phyloP scores from a whole-genome alignment of 2,329 filamentous ascomycete species.

The Colletotrichum orbiculare region DNA sequence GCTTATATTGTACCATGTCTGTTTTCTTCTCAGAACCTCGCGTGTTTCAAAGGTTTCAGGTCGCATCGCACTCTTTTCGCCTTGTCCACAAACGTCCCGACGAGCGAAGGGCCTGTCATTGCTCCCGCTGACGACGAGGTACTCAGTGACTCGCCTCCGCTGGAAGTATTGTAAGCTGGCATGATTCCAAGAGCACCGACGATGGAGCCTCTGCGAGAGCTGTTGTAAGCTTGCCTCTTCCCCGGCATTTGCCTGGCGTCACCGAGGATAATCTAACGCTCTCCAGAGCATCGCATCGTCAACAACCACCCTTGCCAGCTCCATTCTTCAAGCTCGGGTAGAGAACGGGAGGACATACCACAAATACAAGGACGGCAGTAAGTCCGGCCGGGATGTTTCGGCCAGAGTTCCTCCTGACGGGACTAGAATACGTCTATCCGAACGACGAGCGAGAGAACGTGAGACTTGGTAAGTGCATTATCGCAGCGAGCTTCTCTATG shows the following conservation, averaged over 20 bases:
- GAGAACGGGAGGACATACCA: slow-evolving; percentile 53
- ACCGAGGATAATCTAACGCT: background rate
- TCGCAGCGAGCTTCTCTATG: too few species aligned
- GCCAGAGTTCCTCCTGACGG: background rate
- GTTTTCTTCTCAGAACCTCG: too few species aligned
- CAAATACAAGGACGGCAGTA: slow-evolving; percentile 38
- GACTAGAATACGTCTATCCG: slow-evolving; percentile 30
- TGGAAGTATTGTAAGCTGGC: background rate
- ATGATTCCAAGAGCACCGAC: background rate
- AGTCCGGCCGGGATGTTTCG: background rate
- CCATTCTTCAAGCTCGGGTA: slow-evolving; percentile 46
- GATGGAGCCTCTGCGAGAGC: background rate
- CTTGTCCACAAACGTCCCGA: background rate
- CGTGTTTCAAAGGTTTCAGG: too few species aligned
- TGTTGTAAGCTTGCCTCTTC: background rate
- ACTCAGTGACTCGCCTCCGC: background rate
- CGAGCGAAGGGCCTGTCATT: background rate
- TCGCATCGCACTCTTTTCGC: background rate
- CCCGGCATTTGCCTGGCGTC: too few species aligned
- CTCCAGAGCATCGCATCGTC: slow-evolving; percentile 12
- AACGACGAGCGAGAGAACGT: slow-evolving; percentile 35
- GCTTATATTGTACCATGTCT: too few species aligned
- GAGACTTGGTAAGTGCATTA: slow-evolving; percentile 13
- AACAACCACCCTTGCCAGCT: background rate
- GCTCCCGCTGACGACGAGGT: background rate